These are phyloP conservation scores for Wickerhamiella pararugosa DNA, from an alignment of 1,139 yeast genomes.

Conservation along the genomic window DNA sequence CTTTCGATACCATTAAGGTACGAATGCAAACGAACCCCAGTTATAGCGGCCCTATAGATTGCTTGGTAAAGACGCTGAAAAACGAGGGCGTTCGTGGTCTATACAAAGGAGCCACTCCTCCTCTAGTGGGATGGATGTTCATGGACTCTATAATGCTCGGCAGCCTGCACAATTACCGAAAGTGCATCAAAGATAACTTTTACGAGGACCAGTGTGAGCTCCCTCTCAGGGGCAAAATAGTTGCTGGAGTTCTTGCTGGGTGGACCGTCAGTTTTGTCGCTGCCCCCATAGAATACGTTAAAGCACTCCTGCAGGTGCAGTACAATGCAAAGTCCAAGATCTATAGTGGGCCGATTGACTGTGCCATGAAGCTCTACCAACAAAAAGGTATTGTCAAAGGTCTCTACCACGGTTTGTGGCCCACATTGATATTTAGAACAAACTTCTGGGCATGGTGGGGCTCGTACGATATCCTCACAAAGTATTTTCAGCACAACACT, in stretches of 20 bases:
- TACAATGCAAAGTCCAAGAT: slow-evolving; percentile 59
- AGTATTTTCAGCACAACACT: slow-evolving; percentile 51
- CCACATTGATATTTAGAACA: slow-evolving; percentile 78
- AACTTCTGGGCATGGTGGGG: slow-evolving; percentile 94
- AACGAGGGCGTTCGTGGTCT: slow-evolving; percentile 68
- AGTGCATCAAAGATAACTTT: slow-evolving; percentile 47
- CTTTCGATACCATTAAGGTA: slow-evolving; percentile 83
- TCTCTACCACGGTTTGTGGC: slow-evolving; percentile 62
- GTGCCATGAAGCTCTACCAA: slow-evolving; percentile 33
- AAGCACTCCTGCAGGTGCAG: slow-evolving; percentile 80
- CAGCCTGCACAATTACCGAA: slow-evolving; percentile 60
- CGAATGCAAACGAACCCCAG: slow-evolving; percentile 66
- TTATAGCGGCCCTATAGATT: slow-evolving; percentile 72
- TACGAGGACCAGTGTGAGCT: slow-evolving; percentile 43
- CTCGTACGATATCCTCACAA: slow-evolving; percentile 64
- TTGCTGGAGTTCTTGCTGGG: slow-evolving; percentile 69
- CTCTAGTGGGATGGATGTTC: slow-evolving; percentile 80
- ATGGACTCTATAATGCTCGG: slow-evolving; percentile 85
- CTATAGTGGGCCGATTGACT: slow-evolving; percentile 71
- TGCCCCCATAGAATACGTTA: slow-evolving; percentile 82
- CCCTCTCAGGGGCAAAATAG: slow-evolving; percentile 58
- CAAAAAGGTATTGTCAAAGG: slow-evolving; percentile 61
- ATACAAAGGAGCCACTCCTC: slow-evolving; percentile 85
- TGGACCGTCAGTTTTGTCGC: slow-evolving; percentile 89
- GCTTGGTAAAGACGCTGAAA: slow-evolving; percentile 52